Conservation (phyloP, 164 flowering plant genomes). For the Cinnamomum micranthum region DNA sequence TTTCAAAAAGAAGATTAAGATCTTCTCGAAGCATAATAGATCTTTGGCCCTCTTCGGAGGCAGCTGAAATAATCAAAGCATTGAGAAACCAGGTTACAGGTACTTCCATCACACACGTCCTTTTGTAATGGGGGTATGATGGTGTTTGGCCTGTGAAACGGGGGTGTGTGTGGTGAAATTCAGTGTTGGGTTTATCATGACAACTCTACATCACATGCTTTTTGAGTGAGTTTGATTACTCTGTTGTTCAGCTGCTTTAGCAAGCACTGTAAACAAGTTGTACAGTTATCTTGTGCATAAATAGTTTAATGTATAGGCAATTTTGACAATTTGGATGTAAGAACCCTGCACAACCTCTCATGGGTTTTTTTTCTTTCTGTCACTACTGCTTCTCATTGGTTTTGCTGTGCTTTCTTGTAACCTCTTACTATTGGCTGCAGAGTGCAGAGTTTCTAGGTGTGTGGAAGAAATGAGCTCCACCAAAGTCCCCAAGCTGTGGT, state of each 20-base stretch:
- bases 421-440: neutral
- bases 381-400: neutral
- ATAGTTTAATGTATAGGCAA: neutral
- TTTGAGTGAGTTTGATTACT: conserved; percentile 1
- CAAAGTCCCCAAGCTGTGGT: too few species aligned
- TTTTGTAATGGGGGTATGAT: neutral
- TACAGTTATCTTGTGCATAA: neutral
- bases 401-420: neutral
- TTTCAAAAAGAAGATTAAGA: conserved; percentile 23
- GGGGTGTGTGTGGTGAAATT: neutral
- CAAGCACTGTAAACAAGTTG: conserved; percentile 9
- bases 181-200: neutral
- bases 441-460: too few species aligned
- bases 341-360: neutral
- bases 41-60: conserved; percentile 14
- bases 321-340: neutral
- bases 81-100: neutral
- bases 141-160: neutral
- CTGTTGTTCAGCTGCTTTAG: conserved; percentile 8
- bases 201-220: conserved; percentile 2
- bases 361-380: neutral
- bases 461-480: too few species aligned
- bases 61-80: neutral
- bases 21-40: conserved; percentile 17
- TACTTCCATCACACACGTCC: neutral